Base-by-base conservation (phyloP, 2,329 filamentous ascomycete genomes). In the Cadophora sp. region DNA sequence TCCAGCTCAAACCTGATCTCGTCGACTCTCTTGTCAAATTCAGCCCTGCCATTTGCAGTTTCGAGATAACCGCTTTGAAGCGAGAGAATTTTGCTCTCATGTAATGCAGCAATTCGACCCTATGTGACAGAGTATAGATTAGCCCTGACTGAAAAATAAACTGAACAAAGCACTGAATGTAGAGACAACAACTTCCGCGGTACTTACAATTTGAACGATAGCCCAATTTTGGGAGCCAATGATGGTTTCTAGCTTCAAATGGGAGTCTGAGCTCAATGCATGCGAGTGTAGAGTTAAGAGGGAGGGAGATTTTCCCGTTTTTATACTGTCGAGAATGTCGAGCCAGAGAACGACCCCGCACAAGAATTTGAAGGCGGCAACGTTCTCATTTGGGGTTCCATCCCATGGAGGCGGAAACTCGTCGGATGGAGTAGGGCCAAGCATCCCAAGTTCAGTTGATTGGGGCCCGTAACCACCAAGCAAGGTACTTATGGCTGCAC, bases 161-260 rank as follows among this genome's bases (percentile, higher is more conserved):
- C 11, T 39, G 36, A 8, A 39, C 36, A 39, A 11, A 9, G 11
- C 36, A 39, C 4, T 6, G 36, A 39, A 39, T 39, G 36, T 39
- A 39, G 7, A 13, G 11, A 6, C 36, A 39, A 39, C 36, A 13
- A 16, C 41, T 51, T 16, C 24, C 4, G 3, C 6, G 8, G 1
- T 14, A 53, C 50, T 53, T 53, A 53, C 50, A 51, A 90, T 81
- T n/a, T 82, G 78, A 55, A 84, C 76, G 55, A 89, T 71, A 0
- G 83, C 82, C 84, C 85, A 87, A 74, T 88, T 89, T 53, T 85
- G 79, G 67, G 86, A 80, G 1, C 87, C 87, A 48, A 85, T 76
- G 59, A 86, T 83, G 39, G 83, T 81, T 59, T 84, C 82, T 64
- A 89, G 67, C 43, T 70, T 71, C 4, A 65, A 71, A 9, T 79